Evolutionary conservation across 2,329 filamentous ascomycete genomes (phyloP), one percentile per base, ranked within the genome.

Genomic region (Exophiala aquamarina): DNA sequence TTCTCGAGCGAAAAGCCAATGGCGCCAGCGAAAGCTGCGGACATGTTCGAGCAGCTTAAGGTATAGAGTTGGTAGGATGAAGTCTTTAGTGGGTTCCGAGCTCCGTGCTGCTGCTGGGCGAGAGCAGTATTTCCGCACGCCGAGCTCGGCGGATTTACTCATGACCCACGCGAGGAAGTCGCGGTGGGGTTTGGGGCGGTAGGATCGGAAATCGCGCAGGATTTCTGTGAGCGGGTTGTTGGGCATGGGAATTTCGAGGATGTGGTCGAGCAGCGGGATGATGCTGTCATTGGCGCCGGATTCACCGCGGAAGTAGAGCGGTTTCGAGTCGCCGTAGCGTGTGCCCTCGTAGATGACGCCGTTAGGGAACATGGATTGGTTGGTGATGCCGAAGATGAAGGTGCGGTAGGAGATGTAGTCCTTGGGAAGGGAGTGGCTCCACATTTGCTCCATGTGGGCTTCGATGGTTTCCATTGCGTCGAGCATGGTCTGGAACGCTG

Each of bases 331-430:
- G 56, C 84, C 84, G 51, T 57, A 55, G 19, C 47, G 52, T 10
- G 92, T 80, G 7, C 89, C 90, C 65, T 94, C 86, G 66, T 96
- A 96, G 37, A 95, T 70, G 6, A 96, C 92, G 7, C 92, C 92
- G 54, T 91, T 75, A 7, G 91, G 91, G 69, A 96, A 96, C 90
- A 96, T 95, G 61, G 83, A 85, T 70, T 96, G 91, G 38, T 82
- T 86, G 1, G 89, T 94, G 69, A 96, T 95, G 59, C 92, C 92
- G 63, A 95, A 95, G 72, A 96, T 96, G 74, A 96, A 96, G 9
- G 92, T 95, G 32, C 91, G 86, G 80, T 95, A 96, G 58, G 81
- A 86, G 49, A 87, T 89, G 71, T 96, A 96, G 57, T 89, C 82
- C 14, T 79, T 77, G 2, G 91, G 91, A 59, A 87, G 87, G 46